A percentile compares a stretch with the other conserved stretches of the same genome.
Evolutionary conservation across 306 rosid species (phyloP).

Genomic region (Castanea mollissima): DNA sequence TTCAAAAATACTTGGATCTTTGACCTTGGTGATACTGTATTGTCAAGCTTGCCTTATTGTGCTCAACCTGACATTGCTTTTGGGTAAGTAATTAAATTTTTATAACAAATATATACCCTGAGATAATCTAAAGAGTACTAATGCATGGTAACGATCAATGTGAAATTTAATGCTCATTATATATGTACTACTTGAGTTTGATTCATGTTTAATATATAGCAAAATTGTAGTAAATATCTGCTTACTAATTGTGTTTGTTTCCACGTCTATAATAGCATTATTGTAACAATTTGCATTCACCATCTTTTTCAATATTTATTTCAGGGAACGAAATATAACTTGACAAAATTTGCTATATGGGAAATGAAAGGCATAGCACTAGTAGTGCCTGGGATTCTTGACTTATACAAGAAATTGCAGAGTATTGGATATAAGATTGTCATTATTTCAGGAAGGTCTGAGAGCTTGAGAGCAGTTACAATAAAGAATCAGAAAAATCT

Average conservation of each 20-base stretch:
- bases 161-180: no score
- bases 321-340: background rate
- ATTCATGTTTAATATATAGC: no score
- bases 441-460: background rate
- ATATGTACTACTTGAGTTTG: no score
- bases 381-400: background rate
- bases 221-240: no score
- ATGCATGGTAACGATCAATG: no score
- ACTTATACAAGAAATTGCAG: background rate
- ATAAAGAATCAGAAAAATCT: background rate
- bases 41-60: conserved; percentile 2
- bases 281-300: background rate
- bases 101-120: background rate
- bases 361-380: background rate
- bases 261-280: no score
- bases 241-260: no score
- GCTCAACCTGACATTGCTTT: background rate
- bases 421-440: background rate
- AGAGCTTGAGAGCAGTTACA: background rate
- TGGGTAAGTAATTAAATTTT: background rate
- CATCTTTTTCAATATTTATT: background rate
- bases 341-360: background rate
- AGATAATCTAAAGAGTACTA: no score
- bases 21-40: background rate
- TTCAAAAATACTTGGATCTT: background rate